Evolutionary conservation across 148 eudicot genomes (phyloP).

Genomic region (Vaccinium vitisidaea): DNA sequence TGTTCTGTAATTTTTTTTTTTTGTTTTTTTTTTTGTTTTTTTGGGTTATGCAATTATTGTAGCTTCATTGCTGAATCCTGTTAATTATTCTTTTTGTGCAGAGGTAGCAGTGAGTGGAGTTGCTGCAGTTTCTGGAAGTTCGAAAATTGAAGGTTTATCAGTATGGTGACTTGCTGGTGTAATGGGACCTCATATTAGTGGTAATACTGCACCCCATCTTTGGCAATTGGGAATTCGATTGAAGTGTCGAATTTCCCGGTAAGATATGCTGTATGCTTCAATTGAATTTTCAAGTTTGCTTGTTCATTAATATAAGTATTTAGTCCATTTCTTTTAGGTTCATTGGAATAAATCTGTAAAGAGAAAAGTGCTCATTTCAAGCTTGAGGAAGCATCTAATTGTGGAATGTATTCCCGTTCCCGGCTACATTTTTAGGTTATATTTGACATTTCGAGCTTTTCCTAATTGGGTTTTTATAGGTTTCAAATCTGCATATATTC

Average conservation of each 20-base stretch:
- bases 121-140: constrained; percentile 7
- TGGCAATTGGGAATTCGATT: not conserved
- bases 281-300: not conserved
- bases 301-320: not conserved
- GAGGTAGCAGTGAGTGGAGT: constrained; percentile 10
- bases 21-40: not conserved
- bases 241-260: constrained; percentile 9
- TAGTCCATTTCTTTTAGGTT: constrained; percentile 2
- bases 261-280: constrained; percentile 2
- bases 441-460: not conserved
- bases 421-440: not conserved
- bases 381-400: constrained; percentile 3
- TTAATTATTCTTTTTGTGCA: not conserved
- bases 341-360: constrained; percentile 6
- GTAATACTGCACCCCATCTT: constrained; percentile 10
- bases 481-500: not conserved
- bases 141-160: not conserved
- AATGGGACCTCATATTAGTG: not conserved
- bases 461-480: not conserved
- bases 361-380: not conserved
- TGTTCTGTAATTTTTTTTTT: not conserved
- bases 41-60: not conserved
- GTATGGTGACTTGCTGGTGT: constrained; percentile 3
- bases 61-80: not conserved
- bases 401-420: not conserved